Percentiles rank a stretch among this genome's conserved stretches.
Conservation (phyloP, 2,329 filamentous ascomycete species). For the Penicillium vulpinum region DNA sequence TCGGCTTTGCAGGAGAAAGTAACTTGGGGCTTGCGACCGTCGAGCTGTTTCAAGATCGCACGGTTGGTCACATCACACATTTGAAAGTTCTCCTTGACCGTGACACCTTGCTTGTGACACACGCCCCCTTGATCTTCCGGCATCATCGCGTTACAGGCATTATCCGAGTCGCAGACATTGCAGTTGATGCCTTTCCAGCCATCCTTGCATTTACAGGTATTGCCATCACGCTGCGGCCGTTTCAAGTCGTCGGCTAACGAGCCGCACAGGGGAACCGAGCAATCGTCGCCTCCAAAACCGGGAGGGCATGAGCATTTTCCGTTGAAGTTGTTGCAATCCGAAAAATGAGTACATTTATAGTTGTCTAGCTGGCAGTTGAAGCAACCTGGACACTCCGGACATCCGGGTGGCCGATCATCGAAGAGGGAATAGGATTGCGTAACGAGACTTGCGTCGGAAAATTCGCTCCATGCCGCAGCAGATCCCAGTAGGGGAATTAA, state of each 20-base stretch:
- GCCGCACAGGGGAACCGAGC: conserved; percentile 86
- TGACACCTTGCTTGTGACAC: conserved; percentile 87
- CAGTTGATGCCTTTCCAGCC: conserved; percentile 98
- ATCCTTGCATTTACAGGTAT: conserved; percentile 80
- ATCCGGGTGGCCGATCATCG: conserved; percentile 64
- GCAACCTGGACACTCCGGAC: conserved; percentile 54
- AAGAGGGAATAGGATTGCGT: conserved; percentile 69
- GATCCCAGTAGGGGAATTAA: conserved; percentile 28
- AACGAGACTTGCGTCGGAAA: conserved; percentile 61
- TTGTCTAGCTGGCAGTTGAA: conserved; percentile 97
- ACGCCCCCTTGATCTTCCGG: conserved; percentile 77
- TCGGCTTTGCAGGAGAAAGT: conserved; percentile 87
- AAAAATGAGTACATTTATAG: conserved; percentile 88
- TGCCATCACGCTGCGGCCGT: conserved; percentile 69
- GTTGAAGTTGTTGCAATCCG: conserved; percentile 82
- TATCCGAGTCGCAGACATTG: conserved; percentile 84
- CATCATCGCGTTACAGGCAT: conserved; percentile 86
- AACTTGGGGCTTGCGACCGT: conserved; percentile 82
- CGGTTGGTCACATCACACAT: conserved; percentile 97
- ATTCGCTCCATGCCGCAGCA: conserved; percentile 48
- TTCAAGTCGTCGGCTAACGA: conserved; percentile 80
- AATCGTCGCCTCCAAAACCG: conserved; percentile 93
- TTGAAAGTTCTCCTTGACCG: conserved; percentile 93
- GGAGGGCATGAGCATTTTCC: conserved; percentile 91
- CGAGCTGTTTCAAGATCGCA: conserved; percentile 85